Base-by-base conservation (phyloP, 208 protist species). In the Trypanosomatidae sp. region DNA sequence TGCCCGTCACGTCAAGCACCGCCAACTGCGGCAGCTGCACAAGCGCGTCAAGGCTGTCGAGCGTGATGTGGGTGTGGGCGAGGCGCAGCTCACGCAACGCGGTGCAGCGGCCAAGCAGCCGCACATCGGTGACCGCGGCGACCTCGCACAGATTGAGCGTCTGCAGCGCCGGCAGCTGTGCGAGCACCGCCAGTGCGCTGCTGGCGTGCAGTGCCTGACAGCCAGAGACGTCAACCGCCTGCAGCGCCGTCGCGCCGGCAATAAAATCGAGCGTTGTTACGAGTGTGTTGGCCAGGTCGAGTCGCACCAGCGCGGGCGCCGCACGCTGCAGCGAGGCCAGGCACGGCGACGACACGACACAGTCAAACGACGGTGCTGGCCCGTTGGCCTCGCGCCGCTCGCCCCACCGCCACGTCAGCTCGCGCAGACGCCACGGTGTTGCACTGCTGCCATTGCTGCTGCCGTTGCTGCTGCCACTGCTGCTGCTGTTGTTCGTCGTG, bases 361-460 rank as follows among this genome's bases (percentile, higher is more conserved):
- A 73, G 35, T 61, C 53, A 4, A 86, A 52, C 19, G 71, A 11
- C n/a, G 66, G 56, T 6, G 60, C 67, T 2, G 33, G 48, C 1
- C 71, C 76, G 10, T 48, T 65, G 19, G 59, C 56, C 33, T 74
- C 64, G 4, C 69, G 53, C 6, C 71, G 60, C 56, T 81, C 77
- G 8, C 56, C 63, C 73, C 77, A 87, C 10, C 71, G 69, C 69
- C 76, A 86, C 18, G 73, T 50, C 18, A 86, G 50, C 33, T 65
- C 53, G 37, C 68, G 58, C 20, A 86, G 40, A 2, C 23, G 15
- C 55, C 60, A 86, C 39, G 20, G 24, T 33, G 49, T 3, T 22
- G 42, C n/a, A 35, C 30, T 35, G 30, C n/a, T 35, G 30, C n/a
- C 11, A 35, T 35, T 35, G n/a, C n/a, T 35, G n/a, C n/a, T n/a